These are phyloP conservation scores for Chimonanthus salicifolius DNA, from an alignment of 164 flowering plant genomes.

Conservation along the genomic window DNA sequence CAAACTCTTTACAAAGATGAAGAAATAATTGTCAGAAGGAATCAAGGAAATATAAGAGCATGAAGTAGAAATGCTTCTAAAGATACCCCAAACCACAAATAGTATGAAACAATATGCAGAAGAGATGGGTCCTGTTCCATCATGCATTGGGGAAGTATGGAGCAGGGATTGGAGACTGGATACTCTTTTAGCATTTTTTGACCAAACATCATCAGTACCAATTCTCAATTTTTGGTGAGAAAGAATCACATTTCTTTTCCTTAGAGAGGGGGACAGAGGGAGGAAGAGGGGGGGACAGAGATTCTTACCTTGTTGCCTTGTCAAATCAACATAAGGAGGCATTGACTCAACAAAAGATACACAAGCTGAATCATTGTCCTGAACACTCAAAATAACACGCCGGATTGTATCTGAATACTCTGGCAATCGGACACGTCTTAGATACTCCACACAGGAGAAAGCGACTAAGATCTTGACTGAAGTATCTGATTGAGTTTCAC, in stretches of 20 bases:
- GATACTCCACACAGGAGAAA: constrained; percentile 89
- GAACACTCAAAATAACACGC: constrained; percentile 50
- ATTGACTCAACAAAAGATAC: constrained; percentile 62
- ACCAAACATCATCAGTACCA: too few relatives aligned
- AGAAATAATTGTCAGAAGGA: background rate
- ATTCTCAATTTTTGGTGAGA: too few relatives aligned
- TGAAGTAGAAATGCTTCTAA: too few relatives aligned
- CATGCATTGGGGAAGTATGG: too few relatives aligned
- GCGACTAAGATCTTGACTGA: constrained; percentile 61
- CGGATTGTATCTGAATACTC: constrained; percentile 84
- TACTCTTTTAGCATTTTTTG: too few relatives aligned
- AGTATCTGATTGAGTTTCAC: constrained; percentile 37
- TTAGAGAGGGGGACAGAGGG: background rate
- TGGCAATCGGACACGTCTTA: constrained; percentile 69
- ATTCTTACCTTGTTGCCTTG: constrained; percentile 42
- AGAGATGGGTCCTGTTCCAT: too few relatives aligned
- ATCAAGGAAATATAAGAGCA: background rate
- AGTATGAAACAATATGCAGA: too few relatives aligned
- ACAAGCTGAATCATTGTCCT: constrained; percentile 67
- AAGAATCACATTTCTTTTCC: too few relatives aligned
- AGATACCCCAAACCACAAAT: too few relatives aligned
- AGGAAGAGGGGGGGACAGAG: background rate
- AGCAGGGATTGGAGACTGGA: too few relatives aligned
- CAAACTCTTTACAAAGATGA: constrained; percentile 5
- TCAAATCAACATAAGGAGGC: constrained; percentile 69